phyloP scores from a whole-genome alignment of 306 rosid genomes.

The Vigna trinervia region DNA sequence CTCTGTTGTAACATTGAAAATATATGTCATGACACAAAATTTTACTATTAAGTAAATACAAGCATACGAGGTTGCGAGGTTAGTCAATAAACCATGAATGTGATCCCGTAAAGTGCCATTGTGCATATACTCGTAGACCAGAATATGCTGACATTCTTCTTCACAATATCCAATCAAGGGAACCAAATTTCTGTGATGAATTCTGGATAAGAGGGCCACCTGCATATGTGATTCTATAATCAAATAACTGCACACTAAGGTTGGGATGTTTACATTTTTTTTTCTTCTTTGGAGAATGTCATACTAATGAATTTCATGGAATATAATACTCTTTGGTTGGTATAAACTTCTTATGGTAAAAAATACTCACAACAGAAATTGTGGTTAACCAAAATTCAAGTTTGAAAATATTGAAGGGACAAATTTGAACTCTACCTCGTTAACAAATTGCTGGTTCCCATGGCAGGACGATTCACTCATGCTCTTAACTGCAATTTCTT shows the following conservation, averaged over 20 bases:
- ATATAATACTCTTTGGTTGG: constrained; percentile 28
- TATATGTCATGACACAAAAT: constrained; percentile 22
- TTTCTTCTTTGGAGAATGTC: neutral
- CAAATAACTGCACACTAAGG: constrained; percentile 29
- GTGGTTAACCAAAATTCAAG: constrained; percentile 6
- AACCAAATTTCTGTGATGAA: constrained; percentile 94
- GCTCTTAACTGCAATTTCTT: constrained; percentile 88
- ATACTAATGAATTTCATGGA: constrained; percentile 19
- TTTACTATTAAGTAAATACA: constrained; percentile 18
- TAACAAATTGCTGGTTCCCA: constrained; percentile 76
- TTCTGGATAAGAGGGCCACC: constrained; percentile 89
- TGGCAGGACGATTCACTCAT: constrained; percentile 75
- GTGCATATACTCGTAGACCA: constrained; percentile 89
- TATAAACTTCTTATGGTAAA: neutral
- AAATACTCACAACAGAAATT: neutral
- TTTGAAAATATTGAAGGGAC: constrained; percentile 9
- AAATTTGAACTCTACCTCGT: constrained; percentile 62
- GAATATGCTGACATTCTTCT: constrained; percentile 74
- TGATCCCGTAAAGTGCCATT: constrained; percentile 88
- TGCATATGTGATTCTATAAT: constrained; percentile 50
- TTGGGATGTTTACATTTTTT: neutral
- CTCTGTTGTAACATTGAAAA: constrained; percentile 54
- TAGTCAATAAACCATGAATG: constrained; percentile 62
- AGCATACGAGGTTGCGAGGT: constrained; percentile 32
- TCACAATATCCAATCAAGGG: constrained; percentile 87